Percentiles rank a stretch among this genome's conserved stretches.
phyloP scores from a whole-genome alignment of 106 monocot genomes.

The Iris macrosiphon region DNA sequence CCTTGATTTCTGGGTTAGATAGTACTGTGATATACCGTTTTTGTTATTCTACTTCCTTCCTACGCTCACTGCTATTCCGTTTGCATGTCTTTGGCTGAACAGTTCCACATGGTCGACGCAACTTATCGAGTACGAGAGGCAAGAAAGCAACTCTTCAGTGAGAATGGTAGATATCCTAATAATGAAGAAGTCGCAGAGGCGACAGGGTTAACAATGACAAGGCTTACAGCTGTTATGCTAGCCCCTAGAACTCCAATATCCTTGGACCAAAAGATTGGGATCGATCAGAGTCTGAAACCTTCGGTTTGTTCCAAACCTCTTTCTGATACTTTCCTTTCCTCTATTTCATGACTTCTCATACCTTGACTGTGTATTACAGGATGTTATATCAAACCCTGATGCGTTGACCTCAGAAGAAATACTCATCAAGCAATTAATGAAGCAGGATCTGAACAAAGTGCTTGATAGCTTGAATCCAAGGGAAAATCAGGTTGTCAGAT shows the following conservation, averaged over 20 bases:
- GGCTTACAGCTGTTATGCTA: constrained; percentile 56
- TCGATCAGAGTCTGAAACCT: constrained; percentile 59
- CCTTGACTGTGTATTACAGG: constrained; percentile 26
- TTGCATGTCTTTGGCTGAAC: neutral
- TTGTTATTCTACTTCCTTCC: no score
- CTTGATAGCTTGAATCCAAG: constrained; percentile 67
- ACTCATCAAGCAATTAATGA: constrained; percentile 69
- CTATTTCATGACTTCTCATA: neutral
- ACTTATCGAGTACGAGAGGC: constrained; percentile 75
- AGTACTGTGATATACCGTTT: no score
- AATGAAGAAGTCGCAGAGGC: constrained; percentile 62
- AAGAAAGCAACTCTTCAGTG: constrained; percentile 63
- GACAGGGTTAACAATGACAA: constrained; percentile 73
- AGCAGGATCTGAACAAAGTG: constrained; percentile 63
- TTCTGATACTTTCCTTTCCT: no score
- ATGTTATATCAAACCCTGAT: constrained; percentile 68
- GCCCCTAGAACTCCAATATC: constrained; percentile 77
- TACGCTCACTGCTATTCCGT: no score
- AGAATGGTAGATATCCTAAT: constrained; percentile 57
- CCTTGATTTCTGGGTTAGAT: no score
- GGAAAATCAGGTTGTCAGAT: constrained; percentile 65
- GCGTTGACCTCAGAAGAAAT: constrained; percentile 61
- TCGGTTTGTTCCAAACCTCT: constrained; percentile 39
- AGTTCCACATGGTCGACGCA: constrained; percentile 95
- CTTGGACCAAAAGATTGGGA: constrained; percentile 69